A percentile compares a stretch with the other conserved stretches of the same genome.
Conservation (phyloP, 2,329 filamentous ascomycete genomes). For the Nigrospora sphaerica region DNA sequence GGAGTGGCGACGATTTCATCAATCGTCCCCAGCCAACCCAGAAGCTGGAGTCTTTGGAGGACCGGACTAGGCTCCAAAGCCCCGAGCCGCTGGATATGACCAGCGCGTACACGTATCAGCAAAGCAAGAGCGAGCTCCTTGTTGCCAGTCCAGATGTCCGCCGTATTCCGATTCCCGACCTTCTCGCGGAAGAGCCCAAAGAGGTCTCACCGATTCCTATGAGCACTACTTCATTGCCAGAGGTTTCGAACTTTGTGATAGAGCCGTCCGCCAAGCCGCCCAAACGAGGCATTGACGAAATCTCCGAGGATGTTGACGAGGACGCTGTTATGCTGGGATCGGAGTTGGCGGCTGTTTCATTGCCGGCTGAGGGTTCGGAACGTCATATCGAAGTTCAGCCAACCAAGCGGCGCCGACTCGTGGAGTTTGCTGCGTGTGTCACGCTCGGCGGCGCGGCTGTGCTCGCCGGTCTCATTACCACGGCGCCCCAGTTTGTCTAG, state of each 20-base stretch:
- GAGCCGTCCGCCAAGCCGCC: not conserved
- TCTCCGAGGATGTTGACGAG: constrained; percentile 6
- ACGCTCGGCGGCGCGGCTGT: constrained; percentile 19
- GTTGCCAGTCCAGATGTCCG: constrained; percentile 6
- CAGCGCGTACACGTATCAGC: constrained; percentile 20
- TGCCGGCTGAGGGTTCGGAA: not conserved
- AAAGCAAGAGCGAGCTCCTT: constrained; percentile 17
- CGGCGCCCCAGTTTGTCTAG: constrained; percentile 3
- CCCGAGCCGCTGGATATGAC: constrained; percentile 21
- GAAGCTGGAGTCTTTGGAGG: not conserved
- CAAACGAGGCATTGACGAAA: constrained; percentile 19
- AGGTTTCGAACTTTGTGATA: not conserved
- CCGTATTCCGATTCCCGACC: constrained; percentile 18
- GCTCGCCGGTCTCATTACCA: constrained; percentile 6
- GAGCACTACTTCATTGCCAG: not conserved
- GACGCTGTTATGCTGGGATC: not conserved
- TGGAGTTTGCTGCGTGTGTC: constrained; percentile 18
- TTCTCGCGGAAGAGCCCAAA: constrained; percentile 17
- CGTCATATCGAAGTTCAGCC: constrained; percentile 9
- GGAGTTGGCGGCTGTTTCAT: not conserved
- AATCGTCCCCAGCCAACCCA: constrained; percentile 12
- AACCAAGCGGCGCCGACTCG: constrained; percentile 20
- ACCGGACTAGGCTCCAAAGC: constrained; percentile 5
- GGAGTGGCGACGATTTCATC: constrained; percentile 25
- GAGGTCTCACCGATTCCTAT: not conserved